Percentiles rank a stretch among this genome's conserved stretches.
phyloP scores from a whole-genome alignment of 2,329 filamentous ascomycete species.

The Plenodomus biglobosus region DNA sequence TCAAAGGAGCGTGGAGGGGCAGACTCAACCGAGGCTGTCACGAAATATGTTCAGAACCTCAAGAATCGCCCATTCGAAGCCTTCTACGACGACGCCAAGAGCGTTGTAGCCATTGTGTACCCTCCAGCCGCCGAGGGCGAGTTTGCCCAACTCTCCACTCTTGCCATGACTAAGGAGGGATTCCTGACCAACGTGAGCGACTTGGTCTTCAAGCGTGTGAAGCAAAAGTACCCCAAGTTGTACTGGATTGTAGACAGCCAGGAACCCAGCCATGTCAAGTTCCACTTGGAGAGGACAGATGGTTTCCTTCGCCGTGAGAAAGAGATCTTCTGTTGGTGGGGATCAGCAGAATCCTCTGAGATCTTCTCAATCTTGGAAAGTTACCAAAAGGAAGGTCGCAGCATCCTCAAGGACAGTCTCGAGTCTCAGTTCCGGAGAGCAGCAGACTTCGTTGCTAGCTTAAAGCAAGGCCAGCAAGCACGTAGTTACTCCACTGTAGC shows the following conservation, averaged over 20 bases:
- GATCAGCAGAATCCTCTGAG: slow-evolving; percentile 77
- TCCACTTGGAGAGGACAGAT: slow-evolving; percentile 97
- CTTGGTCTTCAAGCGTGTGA: slow-evolving; percentile 90
- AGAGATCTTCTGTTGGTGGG: slow-evolving; percentile 96
- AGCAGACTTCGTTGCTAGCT: slow-evolving; percentile 66
- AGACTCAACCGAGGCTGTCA: slow-evolving; percentile 79
- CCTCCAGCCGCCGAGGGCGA: slow-evolving; percentile 67
- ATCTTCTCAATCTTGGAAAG: slow-evolving; percentile 81
- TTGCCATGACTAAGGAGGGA: slow-evolving; percentile 90
- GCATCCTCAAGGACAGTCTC: slow-evolving; percentile 88
- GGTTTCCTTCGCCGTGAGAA: slow-evolving; percentile 84
- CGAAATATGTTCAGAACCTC: slow-evolving; percentile 81
- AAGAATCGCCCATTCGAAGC: slow-evolving; percentile 80
- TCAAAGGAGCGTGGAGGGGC: slow-evolving; percentile 79
- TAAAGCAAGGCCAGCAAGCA: slow-evolving; percentile 63
- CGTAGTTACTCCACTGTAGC: slow-evolving; percentile 62
- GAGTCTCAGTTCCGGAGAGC: slow-evolving; percentile 82
- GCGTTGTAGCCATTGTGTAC: slow-evolving; percentile 85
- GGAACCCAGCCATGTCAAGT: slow-evolving; percentile 87
- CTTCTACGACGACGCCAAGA: slow-evolving; percentile 93
- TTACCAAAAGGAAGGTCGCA: slow-evolving; percentile 77
- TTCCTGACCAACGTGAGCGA: slow-evolving; percentile 95
- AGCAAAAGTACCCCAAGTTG: slow-evolving; percentile 88
- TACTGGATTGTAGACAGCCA: slow-evolving; percentile 97
- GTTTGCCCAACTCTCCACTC: slow-evolving; percentile 81